phyloP scores from a whole-genome alignment of 768 basidiomycete species.

The Lactifluus volemus region DNA sequence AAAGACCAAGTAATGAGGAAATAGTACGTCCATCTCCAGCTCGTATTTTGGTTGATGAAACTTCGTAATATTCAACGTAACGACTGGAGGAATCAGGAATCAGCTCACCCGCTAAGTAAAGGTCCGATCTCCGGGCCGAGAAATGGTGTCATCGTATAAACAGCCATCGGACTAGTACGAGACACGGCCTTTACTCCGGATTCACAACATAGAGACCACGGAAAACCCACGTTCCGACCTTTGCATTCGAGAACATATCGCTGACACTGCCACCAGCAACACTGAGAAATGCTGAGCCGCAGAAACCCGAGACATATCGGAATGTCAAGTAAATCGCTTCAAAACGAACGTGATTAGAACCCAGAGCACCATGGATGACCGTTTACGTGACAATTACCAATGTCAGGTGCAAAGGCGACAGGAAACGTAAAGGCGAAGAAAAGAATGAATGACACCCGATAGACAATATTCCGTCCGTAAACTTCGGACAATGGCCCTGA shows the following conservation, averaged over 20 bases:
- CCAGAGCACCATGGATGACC: not conserved
- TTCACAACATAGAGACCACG: not conserved
- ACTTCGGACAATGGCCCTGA: slow-evolving; percentile 38
- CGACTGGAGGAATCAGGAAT: not conserved
- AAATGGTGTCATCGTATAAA: slow-evolving; percentile 46
- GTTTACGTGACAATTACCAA: slow-evolving; percentile 31
- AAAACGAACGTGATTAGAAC: not conserved
- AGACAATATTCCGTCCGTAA: slow-evolving; percentile 57
- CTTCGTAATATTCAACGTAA: not conserved
- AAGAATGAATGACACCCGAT: slow-evolving; percentile 48
- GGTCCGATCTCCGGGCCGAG: slow-evolving; percentile 50
- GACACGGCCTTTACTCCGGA: not conserved
- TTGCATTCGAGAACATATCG: slow-evolving; percentile 42
- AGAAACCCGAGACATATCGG: slow-evolving; percentile 48
- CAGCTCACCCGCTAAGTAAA: slow-evolving; percentile 45
- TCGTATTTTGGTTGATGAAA: slow-evolving; percentile 34
- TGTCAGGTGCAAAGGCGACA: slow-evolving; percentile 62
- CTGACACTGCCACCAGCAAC: slow-evolving; percentile 40
- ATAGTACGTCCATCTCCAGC: slow-evolving; percentile 77
- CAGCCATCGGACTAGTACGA: slow-evolving; percentile 41
- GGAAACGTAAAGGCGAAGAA: slow-evolving; percentile 62
- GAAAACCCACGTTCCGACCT: slow-evolving; percentile 49
- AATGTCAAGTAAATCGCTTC: slow-evolving; percentile 55
- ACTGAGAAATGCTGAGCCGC: slow-evolving; percentile 48
- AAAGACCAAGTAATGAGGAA: slow-evolving; percentile 65